Base-by-base conservation (phyloP, 78 protist genomes). In the Tieghemostelium lacteum region DNA sequence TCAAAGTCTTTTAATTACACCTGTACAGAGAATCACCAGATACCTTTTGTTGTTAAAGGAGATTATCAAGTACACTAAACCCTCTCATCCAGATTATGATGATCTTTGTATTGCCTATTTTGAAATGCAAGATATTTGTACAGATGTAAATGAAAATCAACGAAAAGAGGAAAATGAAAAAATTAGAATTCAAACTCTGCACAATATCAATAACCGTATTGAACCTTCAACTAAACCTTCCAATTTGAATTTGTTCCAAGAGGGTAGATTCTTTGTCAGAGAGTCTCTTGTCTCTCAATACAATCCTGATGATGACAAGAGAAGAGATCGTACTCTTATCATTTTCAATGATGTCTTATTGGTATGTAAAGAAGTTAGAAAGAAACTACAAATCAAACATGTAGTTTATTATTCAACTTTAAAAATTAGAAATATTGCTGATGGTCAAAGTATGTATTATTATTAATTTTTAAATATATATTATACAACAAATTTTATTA, bases 141-240 rank as follows among this genome's bases (percentile, higher is more conserved):
- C 86, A 26, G 88, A 88, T 49, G 87, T 88, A 36, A 88, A 88
- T 40, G 93, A 88, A 60, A 77, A 75, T n/a, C 86, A 88, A 72
- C 28, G 93, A 22, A 88, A 67, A 29, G 78, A 75, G 36, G 93
- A 88, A 34, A 88, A 88, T 37, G 93, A 88, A 62, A 88, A 88
- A 50, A 88, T 88, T n/a, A 60, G 91, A 39, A 42, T 69, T 29
- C 76, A 66, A 45, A 69, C 91, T 3, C 42, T 83, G 54, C 52
- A 66, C 37, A 83, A 83, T 50, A 83, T 83, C 42, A 3, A 22
- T 24, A 83, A 83, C 42, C 42, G 91, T 45, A 40, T 74, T 54
- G 91, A 83, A 26, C 60, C 60, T 45, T 69, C 66, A 58, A 37
- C 60, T 49, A 72, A 72, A 72, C 75, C 88, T 34, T 66, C 50